A percentile compares a stretch with the other conserved stretches of the same genome.
Evolutionary conservation across 768 basidiomycete species (phyloP).

Genomic region (Auricularia cornea): DNA sequence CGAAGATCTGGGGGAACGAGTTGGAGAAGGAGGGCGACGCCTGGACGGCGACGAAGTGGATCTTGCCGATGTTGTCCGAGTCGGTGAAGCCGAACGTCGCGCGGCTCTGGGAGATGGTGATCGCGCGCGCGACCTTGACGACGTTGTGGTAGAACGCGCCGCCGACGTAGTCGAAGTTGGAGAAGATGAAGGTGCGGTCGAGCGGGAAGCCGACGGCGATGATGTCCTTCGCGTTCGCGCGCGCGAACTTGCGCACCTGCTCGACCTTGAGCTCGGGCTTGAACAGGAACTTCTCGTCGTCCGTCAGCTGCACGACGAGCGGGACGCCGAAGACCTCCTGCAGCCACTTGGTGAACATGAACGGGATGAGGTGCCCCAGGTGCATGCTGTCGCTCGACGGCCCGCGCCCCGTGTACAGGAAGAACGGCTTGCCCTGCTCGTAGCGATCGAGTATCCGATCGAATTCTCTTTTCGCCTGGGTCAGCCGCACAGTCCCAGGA

Average conservation of each 20-base stretch:
- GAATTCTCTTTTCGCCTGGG: conserved; percentile 66
- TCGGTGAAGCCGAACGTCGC: conserved; percentile 96
- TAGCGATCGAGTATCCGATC: conserved; percentile 90
- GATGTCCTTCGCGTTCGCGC: conserved; percentile 87
- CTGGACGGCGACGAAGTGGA: conserved; percentile 93
- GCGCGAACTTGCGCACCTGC: conserved; percentile 73
- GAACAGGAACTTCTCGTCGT: conserved; percentile 99
- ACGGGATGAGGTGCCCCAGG: conserved; percentile 95
- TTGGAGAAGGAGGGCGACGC: conserved; percentile 96
- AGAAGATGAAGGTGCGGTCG: conserved; percentile 96
- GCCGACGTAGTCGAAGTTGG: conserved; percentile 81
- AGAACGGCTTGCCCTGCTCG: conserved; percentile 96
- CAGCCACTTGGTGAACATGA: conserved; percentile 98
- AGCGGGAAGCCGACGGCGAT: conserved; percentile 92
- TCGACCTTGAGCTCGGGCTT: conserved; percentile 90
- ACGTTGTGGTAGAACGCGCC: conserved; percentile 93
- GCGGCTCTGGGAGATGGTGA: conserved; percentile 88
- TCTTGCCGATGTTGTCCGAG: conserved; percentile 98
- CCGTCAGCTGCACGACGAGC: conserved; percentile 91
- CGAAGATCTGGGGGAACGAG: conserved; percentile 98
- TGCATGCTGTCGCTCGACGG: conserved; percentile 97
- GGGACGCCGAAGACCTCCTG: conserved; percentile 95
- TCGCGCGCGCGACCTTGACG: conserved; percentile 83
- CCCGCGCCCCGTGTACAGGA: conserved; percentile 94
- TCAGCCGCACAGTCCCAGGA: conserved; percentile 1